Conservation (phyloP, 495 filamentous ascomycete species). For the Annulohypoxylon moriforme region DNA sequence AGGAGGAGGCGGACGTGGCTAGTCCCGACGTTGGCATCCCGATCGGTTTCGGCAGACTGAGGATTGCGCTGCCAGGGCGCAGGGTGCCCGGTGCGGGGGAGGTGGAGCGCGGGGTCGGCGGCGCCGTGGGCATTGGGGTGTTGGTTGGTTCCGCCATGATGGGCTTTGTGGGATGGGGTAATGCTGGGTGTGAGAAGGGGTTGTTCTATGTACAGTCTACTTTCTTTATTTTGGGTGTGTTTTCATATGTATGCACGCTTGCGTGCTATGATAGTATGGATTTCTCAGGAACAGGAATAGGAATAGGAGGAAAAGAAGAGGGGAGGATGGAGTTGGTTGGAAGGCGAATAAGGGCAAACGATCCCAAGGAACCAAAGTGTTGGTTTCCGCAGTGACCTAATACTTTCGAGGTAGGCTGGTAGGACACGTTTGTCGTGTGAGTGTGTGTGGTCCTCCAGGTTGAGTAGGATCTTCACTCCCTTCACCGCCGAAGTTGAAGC, state of each 20-base stretch:
- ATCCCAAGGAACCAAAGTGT: conserved; percentile 15
- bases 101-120: conserved; percentile 57
- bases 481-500: conserved; percentile 43
- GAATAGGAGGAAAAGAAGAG: neutral
- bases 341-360: conserved; percentile 2
- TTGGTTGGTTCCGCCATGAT: conserved; percentile 63
- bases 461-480: conserved; percentile 42
- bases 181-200: too few relatives aligned
- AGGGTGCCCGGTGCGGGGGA: conserved; percentile 51
- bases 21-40: conserved; percentile 12
- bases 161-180: neutral
- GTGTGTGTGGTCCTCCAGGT: conserved; percentile 37
- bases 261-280: neutral
- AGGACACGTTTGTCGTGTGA: conserved; percentile 29
- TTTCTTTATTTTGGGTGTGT: neutral
- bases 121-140: conserved; percentile 61
- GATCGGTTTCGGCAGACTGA: conserved; percentile 36
- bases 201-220: conserved; percentile 9
- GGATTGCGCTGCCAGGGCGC: conserved; percentile 24
- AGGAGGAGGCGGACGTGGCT: neutral
- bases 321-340: neutral
- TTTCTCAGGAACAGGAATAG: neutral
- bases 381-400: conserved; percentile 14
- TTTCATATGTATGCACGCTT: neutral
- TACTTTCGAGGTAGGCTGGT: conserved; percentile 20